Base-by-base conservation (phyloP, 768 basidiomycete species). In the Boletus tomentosulus region DNA sequence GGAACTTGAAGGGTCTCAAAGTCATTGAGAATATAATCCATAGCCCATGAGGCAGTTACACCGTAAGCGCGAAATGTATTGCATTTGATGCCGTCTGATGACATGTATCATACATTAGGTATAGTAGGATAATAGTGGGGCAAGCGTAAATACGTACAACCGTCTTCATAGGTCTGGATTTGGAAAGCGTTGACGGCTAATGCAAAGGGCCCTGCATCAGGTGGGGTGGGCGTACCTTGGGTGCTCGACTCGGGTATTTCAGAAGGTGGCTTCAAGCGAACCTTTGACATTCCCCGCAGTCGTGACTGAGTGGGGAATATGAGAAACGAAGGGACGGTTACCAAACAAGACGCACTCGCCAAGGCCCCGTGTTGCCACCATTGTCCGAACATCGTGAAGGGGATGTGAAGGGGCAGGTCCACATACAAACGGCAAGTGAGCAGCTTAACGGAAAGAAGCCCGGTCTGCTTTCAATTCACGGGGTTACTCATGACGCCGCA, bases 121-220 rank as follows among this genome's bases (percentile, higher is more conserved):
- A 52, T 43, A 35, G 42, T 33, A 33, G 51, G 61, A 44, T 68
- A 59, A 62, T 59, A 59, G 59, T 53, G 60, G 39, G 16, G 62
- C 53, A 48, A 47, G 59, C 6, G 42, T 19, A 42, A 67, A 61
- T 62, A 69, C 67, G 66, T 67, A 67, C 66, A 62, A 45, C 19
- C 25, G n/a, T 31, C 43, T 25, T 51, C 46, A 27, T 37, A 45
- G 22, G 52, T 47, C 56, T 53, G 50, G 2, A 68, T 68, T 57
- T 56, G 50, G 66, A 57, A 68, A 49, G 53, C 8, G 34, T 50
- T 53, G 35, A 51, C 46, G 55, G 54, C 46, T 49, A 33, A 33
- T 13, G 27, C 11, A 5, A 43, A 55, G 59, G 56, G 57, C 39
- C 55, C 25, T 34, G 34, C 30, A 38, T 53, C 47, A 50, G 6